Evolutionary conservation across 805 yeast species (phyloP), one percentile per base, ranked within the genome.

Genomic region (Sugiyamaella valdiviana): DNA sequence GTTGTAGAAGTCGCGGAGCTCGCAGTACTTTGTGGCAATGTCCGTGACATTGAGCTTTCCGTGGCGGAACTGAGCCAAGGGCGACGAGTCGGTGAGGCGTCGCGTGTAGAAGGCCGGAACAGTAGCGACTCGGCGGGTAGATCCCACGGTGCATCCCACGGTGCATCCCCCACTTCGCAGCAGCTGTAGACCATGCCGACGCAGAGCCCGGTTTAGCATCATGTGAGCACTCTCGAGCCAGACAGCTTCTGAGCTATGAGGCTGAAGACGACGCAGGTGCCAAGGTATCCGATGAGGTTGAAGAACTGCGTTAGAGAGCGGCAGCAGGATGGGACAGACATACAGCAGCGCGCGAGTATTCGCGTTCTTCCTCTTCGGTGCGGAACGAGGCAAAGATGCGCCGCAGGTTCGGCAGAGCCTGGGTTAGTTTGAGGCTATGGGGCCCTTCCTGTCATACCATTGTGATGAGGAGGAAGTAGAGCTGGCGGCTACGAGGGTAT

Each of bases 281-380:
- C 88, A 14, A 87, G 64, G 57, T 85, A 87, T 14, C 95, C 95
- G 23, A 87, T 69, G 23, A 88, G 73, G 53, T 86, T 66, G 57
- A 66, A 66, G 52, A 65, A 66, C 1, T 49, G 32, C 15, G 15
- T 32, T 20, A 15, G 40, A 12, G 21, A 16, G n/a, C 17, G 15
- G n/a, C 9, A 17, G 14, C 2, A 5, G 10, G 23, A 5, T 44
- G 36, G 38, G 10, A 12, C 9, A 21, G 10, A 41, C 52, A 36
- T 45, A 49, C 50, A 17, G 95, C 95, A 53, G 76, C 73, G 42
- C 96, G 70, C 0, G 95, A 85, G 57, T 79, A 83, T 45, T 73
- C 69, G 44, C 90, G 69, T 63, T 88, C 95, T 57, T 87, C 95
- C 56, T 87, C 95, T 53, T 86, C 95, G 2, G 93, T 78, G 16